Evolutionary conservation across 1,139 yeast species (phyloP), one percentile per base, ranked within the genome.

Genomic region (Geotrichum citri-aurantii): DNA sequence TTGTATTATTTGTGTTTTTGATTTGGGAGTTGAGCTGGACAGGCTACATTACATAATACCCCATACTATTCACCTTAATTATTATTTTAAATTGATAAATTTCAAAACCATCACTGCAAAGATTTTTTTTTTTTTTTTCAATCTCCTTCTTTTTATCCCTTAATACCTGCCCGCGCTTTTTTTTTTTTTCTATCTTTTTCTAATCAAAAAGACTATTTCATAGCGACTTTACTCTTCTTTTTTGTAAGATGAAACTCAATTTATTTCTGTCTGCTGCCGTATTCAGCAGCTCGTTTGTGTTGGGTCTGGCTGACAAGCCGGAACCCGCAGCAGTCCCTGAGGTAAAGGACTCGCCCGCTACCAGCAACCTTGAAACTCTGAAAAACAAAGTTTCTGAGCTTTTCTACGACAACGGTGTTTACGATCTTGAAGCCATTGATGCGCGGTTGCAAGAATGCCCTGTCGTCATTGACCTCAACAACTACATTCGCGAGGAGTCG

Each of bases 391-490:
- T 48, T 11, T 21, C 46, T 26, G 55, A 49, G 11, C 55, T 67
- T 52, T 57, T 66, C 58, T 69, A 69, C 59, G 66, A 68, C 23
- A 75, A 77, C 62, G 81, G 81, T 12, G 76, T 75, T 21, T 59
- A 75, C 58, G 76, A 78, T 62, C 63, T 77, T 37, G 75, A 74
- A 12, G 65, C 63, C 44, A 65, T 65, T 59, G 69, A 63, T 48
- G 64, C 56, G 44, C 60, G 62, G 42, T 56, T 67, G 17, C 58
- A 60, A 11, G 61, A 67, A 48, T 78, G 81, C 68, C 63, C 64
- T 10, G 77, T 79, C 37, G 78, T 76, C 11, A 53, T 68, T 52
- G 71, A 74, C 29, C 59, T 78, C 59, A 75, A 75, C 61, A 63
- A 65, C 11, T 61, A 68, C 33, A 54, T 63, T 2, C 65, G 65